Evolutionary conservation across 306 rosid genomes (phyloP), one percentile per base, ranked within the genome.

Genomic region (Trichosanthes truncata): DNA sequence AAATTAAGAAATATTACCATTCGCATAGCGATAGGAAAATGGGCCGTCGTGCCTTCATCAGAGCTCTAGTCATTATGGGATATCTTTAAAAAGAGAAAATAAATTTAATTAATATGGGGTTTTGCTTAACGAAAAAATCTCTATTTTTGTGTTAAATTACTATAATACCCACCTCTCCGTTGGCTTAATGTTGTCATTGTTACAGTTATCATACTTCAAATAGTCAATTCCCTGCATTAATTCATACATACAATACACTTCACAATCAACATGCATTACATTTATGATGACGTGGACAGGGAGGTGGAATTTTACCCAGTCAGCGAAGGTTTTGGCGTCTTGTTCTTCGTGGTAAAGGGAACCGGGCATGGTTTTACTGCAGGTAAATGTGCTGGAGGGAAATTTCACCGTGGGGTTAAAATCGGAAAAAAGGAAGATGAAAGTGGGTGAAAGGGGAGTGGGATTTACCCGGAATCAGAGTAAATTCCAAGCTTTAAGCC

Each of bases 401-500:
- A n/a, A 36, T 55, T 38, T 8, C 12, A 18, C 23, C 20, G 15
- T 11, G 53, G 9, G 61, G 63, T 46, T 9, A 21, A 18, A 25
- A 26, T 6, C n/a, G 21, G 36, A 20, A 10, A 33, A 12, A 26
- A 26, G 17, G 7, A 21, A 43, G 4, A 40, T 11, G 26, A 69
- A 69, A 66, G 72, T 33, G 23, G 35, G 45, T 29, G 23, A 65
- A 65, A 65, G 33, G 41, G 2, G 55, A 20, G 49, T 41, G 52
- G 11, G 14, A 10, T 55, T 23, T 81, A 94, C 97, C 98, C 97
- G 56, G 97, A 91, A 87, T 94, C 98, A 14, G 98, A 88, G 86
- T 94, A 94, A 67, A 94, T 94, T 73, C 98, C 98, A 33, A 94
- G 89, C 87, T 92, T 92, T 56, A 94, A 96, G 78, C 97, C 98